These are phyloP conservation scores for Linum trigynum DNA, from an alignment of 345 rosid genomes.

Conservation along the genomic window DNA sequence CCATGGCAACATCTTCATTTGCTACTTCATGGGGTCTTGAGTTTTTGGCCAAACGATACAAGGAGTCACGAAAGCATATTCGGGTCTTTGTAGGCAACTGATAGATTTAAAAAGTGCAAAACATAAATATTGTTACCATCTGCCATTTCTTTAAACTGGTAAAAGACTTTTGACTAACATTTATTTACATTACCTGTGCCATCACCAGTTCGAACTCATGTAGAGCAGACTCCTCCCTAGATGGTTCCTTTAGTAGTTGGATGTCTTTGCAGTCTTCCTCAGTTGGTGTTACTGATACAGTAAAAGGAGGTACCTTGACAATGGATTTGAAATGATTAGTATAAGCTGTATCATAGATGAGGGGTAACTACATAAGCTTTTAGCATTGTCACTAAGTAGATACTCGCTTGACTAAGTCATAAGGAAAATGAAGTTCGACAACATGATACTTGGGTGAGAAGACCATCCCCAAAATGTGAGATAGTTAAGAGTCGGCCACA, in stretches of 20 bases:
- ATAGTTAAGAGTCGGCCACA: no score
- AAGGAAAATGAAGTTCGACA: not conserved
- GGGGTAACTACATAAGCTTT: not conserved
- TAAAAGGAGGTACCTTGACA: conserved; percentile 20
- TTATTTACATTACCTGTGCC: conserved; percentile 36
- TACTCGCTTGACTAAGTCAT: not conserved
- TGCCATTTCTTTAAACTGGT: not conserved
- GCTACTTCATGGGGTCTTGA: conserved; percentile 24
- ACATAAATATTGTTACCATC: not conserved
- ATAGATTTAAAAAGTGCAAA: conserved; percentile 1
- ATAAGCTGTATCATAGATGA: not conserved
- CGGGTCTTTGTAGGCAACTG: conserved; percentile 60
- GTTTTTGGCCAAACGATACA: conserved; percentile 76
- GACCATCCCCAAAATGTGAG: no score
- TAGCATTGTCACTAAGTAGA: not conserved
- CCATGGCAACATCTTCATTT: conserved; percentile 15
- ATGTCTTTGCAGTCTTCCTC: conserved; percentile 20
- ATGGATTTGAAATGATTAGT: not conserved
- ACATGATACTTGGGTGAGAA: not conserved
- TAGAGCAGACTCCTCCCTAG: conserved; percentile 55
- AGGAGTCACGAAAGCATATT: conserved; percentile 66
- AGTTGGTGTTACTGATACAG: conserved; percentile 12
- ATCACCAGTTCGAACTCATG: conserved; percentile 60
- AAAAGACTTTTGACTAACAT: not conserved
- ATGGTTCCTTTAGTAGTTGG: conserved; percentile 21